A percentile compares a stretch with the other conserved stretches of the same genome.
Conservation (phyloP, 805 yeast species). For the Lipomyces spencermartinsiae region DNA sequence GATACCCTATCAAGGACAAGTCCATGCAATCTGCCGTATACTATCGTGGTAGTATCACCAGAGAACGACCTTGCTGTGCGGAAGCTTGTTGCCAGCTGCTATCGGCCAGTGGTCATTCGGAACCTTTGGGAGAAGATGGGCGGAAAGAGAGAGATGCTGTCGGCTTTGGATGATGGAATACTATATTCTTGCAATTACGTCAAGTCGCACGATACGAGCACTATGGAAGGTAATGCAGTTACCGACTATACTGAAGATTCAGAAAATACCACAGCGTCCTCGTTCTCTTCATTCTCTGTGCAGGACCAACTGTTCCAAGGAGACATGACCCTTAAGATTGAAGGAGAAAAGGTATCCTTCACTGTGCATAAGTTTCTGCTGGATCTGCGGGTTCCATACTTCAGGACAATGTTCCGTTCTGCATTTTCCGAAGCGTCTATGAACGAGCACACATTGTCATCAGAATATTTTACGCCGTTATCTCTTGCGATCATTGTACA, state of each 20-base stretch:
- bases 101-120: slow-evolving; percentile 36
- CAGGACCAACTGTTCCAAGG: slow-evolving; percentile 17
- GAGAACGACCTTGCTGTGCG: slow-evolving; percentile 34
- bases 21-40: slow-evolving; percentile 28
- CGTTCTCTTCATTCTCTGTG: background rate
- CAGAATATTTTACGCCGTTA: slow-evolving; percentile 37
- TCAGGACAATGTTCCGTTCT: slow-evolving; percentile 35
- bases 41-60: slow-evolving; percentile 31
- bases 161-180: slow-evolving; percentile 27
- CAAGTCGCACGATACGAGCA: slow-evolving; percentile 4
- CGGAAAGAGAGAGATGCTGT: slow-evolving; percentile 33
- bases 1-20: slow-evolving; percentile 7
- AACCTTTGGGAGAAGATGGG: slow-evolving; percentile 35
- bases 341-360: slow-evolving; percentile 29
- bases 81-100: slow-evolving; percentile 36
- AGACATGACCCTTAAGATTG: slow-evolving; percentile 27
- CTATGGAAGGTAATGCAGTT: background rate
- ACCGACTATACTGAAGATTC: background rate
- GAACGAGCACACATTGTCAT: slow-evolving; percentile 31
- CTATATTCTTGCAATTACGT: background rate
- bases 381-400: slow-evolving; percentile 36
- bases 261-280: background rate
- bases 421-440: slow-evolving; percentile 34
- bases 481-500: slow-evolving; percentile 36
- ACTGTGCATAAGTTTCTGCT: slow-evolving; percentile 33